Percentiles rank a stretch among this genome's conserved stretches.
Evolutionary conservation across 208 protist species (phyloP).

Genomic region (Histomonas meleagridis): DNA sequence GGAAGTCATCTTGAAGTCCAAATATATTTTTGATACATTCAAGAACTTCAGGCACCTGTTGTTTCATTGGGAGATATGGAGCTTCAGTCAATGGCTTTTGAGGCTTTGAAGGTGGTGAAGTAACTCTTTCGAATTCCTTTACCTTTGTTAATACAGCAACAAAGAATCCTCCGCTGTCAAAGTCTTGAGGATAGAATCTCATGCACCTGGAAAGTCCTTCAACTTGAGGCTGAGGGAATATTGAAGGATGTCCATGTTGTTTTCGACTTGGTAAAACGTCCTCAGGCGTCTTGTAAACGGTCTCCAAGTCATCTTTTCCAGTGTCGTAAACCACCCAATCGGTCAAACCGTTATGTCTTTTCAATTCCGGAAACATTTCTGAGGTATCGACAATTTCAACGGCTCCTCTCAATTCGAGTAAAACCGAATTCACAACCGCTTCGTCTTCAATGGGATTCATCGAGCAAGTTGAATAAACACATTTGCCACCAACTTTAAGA

Average conservation of each 20-base stretch:
- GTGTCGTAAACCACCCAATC: slow-evolving; percentile 48
- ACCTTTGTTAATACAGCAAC: slow-evolving; percentile 55
- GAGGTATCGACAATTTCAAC: slow-evolving; percentile 49
- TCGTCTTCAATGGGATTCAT: slow-evolving; percentile 61
- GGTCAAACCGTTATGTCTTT: slow-evolving; percentile 42
- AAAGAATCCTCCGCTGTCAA: slow-evolving; percentile 63
- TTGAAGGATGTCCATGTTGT: not conserved
- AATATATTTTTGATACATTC: not conserved
- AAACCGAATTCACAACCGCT: slow-evolving; percentile 53
- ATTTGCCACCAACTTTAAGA: slow-evolving; percentile 41
- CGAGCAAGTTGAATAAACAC: slow-evolving; percentile 60
- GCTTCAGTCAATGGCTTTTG: slow-evolving; percentile 2
- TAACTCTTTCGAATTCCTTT: not conserved
- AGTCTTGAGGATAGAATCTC: slow-evolving; percentile 55
- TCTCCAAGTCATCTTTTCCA: too few species aligned
- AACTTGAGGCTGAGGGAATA: not conserved
- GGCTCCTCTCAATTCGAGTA: slow-evolving; percentile 36
- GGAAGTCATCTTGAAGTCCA: not conserved
- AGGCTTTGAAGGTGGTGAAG: not conserved
- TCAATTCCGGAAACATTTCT: slow-evolving; percentile 44
- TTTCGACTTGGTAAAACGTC: not conserved
- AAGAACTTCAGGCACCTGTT: not conserved
- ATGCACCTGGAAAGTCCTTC: slow-evolving; percentile 44
- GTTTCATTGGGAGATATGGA: not conserved
- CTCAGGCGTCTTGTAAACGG: not conserved